Evolutionary conservation across 805 yeast species (phyloP), one percentile per base, ranked within the genome.

Genomic region (Pichia paraexigua): DNA sequence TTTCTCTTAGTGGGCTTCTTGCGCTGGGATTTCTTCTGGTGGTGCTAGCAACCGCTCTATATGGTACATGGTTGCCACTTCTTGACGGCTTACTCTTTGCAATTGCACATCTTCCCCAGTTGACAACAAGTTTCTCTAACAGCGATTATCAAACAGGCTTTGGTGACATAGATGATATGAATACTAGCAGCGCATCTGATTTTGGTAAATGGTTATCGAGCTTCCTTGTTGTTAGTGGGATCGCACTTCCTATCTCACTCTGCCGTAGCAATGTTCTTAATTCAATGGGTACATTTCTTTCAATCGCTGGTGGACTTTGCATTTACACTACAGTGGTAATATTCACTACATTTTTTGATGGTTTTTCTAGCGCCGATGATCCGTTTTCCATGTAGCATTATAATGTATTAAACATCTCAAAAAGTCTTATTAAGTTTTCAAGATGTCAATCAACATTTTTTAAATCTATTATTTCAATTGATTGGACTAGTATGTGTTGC

Each of bases 11-110:
- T 17, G 75, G 83, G 41, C 82, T 91, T 45, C 75, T 92, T 30
- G 94, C 98, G 1, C 76, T 89, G 58, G 99, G 99, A 7, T 92
- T 92, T 61, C 78, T 94, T 37, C 73, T 94, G 56, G 89, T 91
- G 43, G 87, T 92, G 25, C 73, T 94, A 35, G 89, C 96, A 45
- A 90, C 96, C 48, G 92, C 94, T 2, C 74, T 94, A 13, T 88
- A 80, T 71, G 86, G 87, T 46, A 90, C 89, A 66, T 94, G 97
- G 95, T 81, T 85, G 61, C 98, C 99, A 39, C 75, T 92, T 52
- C 76, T 84, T 40, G 88, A 86, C 28, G 80, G 71, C 5, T 48
- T 81, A 18, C 72, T 85, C 56, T 85, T 85, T 64, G 72, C 80
- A 41, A 54, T 82, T 41, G 91, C 94, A 3, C 91, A 90, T 39